phyloP scores from a whole-genome alignment of 169 alveolate genomes.

The Plasmodium vinckei region DNA sequence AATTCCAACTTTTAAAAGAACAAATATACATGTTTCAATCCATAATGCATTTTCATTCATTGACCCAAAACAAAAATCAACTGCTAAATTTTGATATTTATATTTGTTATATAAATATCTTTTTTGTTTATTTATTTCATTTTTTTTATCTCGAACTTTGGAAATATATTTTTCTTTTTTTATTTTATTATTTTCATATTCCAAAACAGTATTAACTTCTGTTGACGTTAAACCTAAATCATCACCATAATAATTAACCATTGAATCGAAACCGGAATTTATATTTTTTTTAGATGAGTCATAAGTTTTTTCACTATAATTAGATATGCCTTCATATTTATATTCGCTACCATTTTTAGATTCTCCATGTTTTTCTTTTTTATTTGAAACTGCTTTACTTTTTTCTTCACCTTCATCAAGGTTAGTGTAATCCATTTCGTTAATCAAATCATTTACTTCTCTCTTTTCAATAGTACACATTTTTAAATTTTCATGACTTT shows the following conservation, averaged over 20 bases:
- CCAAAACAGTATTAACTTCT: not conserved
- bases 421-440: not conserved
- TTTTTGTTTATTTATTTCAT: conserved; percentile 2
- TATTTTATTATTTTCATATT: not conserved
- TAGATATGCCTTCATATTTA: not conserved
- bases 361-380: not conserved
- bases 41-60: conserved; percentile 36
- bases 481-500: not conserved
- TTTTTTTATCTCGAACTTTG: no score
- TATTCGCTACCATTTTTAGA: not conserved
- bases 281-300: not conserved
- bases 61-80: conserved; percentile 58
- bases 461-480: not conserved
- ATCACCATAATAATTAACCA: not conserved
- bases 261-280: not conserved
- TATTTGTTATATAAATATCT: conserved; percentile 12
- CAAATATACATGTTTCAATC: conserved; percentile 62
- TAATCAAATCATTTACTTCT: not conserved
- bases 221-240: not conserved
- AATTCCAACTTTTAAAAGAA: conserved; percentile 33
- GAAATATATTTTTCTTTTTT: not conserved
- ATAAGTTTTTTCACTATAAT: not conserved
- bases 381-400: not conserved
- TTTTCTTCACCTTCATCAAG: not conserved
- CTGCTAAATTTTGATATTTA: conserved; percentile 55